phyloP scores from a whole-genome alignment of 352 stramenopile species.

The Globisporangium splendens region DNA sequence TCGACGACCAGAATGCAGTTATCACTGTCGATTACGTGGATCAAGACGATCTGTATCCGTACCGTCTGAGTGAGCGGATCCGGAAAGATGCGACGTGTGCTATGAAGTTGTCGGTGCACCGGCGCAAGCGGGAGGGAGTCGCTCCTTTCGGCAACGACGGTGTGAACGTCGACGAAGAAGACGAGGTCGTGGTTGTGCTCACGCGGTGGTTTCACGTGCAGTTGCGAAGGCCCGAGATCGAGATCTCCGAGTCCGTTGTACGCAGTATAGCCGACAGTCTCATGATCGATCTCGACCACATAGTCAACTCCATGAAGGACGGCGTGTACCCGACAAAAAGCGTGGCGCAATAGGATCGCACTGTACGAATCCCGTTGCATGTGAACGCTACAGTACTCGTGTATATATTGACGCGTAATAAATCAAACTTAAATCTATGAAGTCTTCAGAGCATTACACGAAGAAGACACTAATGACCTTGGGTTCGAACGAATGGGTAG shows the following conservation, averaged over 20 bases:
- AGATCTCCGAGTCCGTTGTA: background rate
- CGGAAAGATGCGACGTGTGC: constrained; percentile 20
- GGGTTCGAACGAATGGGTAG: no score
- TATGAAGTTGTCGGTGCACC: constrained; percentile 4
- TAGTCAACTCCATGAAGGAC: constrained; percentile 6
- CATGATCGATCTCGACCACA: background rate
- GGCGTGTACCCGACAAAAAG: background rate
- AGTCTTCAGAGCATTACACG: no score
- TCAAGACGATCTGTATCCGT: constrained; percentile 16
- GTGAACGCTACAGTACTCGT: no score
- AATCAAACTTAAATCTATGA: no score
- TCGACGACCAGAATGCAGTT: constrained; percentile 5
- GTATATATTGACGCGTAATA: no score
- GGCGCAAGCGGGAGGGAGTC: background rate
- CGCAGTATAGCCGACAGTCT: background rate
- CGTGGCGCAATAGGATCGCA: no score
- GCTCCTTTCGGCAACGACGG: background rate
- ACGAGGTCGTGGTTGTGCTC: constrained; percentile 5
- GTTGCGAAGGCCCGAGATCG: constrained; percentile 1
- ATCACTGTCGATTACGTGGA: constrained; percentile 8
- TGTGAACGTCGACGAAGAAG: background rate
- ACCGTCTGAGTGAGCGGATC: constrained; percentile 10
- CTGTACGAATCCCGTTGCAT: no score
- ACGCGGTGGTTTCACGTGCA: constrained; percentile 7
- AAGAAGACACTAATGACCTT: no score